These are phyloP conservation scores for Penicillium angulare DNA, from an alignment of 495 filamentous ascomycete genomes.

Conservation along the genomic window DNA sequence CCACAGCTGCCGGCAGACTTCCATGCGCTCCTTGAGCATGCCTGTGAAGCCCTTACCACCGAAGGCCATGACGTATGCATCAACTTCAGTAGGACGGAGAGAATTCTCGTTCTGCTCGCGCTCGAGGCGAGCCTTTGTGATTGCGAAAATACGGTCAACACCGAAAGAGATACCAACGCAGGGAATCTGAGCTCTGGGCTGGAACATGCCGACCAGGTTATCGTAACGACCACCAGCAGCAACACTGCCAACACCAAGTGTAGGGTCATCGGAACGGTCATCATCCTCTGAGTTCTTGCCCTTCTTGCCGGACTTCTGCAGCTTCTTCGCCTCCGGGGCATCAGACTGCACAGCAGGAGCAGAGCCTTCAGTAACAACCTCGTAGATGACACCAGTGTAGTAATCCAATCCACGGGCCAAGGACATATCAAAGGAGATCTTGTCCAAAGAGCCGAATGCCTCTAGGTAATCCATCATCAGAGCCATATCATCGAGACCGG, in stretches of 20 bases:
- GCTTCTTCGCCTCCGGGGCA: conserved; percentile 44
- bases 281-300: conserved; percentile 64
- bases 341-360: conserved; percentile 54
- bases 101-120: conserved; percentile 49
- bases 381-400: conserved; percentile 93
- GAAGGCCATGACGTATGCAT: conserved; percentile 91
- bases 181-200: conserved; percentile 76
- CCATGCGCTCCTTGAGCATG: conserved; percentile 76
- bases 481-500: conserved; percentile 78
- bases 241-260: conserved; percentile 79
- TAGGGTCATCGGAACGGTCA: conserved; percentile 79
- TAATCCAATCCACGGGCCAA: conserved; percentile 88
- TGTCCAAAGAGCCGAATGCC: conserved; percentile 66
- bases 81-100: conserved; percentile 70
- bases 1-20: conserved; percentile 70
- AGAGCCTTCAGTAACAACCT: conserved; percentile 83
- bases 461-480: conserved; percentile 80
- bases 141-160: conserved; percentile 91
- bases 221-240: conserved; percentile 93
- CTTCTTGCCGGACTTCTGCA: conserved; percentile 57
- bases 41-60: conserved; percentile 85
- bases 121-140: conserved; percentile 75
- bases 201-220: conserved; percentile 91
- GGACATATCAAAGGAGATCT: conserved; percentile 76
- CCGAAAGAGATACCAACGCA: conserved; percentile 95